Evolutionary conservation across 495 filamentous ascomycete genomes (phyloP).

Genomic region (Aspergillus ellipticus): DNA sequence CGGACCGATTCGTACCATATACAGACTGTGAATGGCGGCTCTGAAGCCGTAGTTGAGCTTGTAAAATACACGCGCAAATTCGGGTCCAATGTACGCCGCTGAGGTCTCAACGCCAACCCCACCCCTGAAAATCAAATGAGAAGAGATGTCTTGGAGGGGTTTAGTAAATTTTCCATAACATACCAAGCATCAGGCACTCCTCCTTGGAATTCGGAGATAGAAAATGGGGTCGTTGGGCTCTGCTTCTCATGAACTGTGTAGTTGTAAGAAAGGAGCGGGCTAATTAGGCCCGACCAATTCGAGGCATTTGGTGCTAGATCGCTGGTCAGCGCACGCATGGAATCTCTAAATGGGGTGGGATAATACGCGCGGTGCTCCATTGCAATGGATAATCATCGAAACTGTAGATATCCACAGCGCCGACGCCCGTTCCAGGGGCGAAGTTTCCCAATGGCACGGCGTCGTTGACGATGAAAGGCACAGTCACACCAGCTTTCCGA

Average conservation of each 20-base stretch:
- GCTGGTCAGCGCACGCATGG: slow-evolving; percentile 43
- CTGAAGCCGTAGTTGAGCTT: slow-evolving; percentile 34
- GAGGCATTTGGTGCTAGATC: slow-evolving; percentile 43
- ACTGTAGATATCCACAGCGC: slow-evolving; percentile 54
- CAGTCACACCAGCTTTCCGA: slow-evolving; percentile 44
- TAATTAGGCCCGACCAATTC: slow-evolving; percentile 39
- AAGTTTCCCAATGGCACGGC: slow-evolving; percentile 25
- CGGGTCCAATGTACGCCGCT: neutral
- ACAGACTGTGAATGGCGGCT: slow-evolving; percentile 41
- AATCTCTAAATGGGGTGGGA: no score
- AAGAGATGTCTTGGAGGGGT: no score
- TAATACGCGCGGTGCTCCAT: slow-evolving; percentile 33
- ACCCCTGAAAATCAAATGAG: slow-evolving; percentile 5
- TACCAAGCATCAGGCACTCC: slow-evolving; percentile 1
- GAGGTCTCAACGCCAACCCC: neutral
- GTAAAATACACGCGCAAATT: neutral
- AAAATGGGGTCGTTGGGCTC: neutral
- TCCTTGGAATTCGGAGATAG: slow-evolving; percentile 5
- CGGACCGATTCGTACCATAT: slow-evolving; percentile 3
- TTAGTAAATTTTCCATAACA: no score
- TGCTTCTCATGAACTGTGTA: neutral
- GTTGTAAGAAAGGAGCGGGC: neutral
- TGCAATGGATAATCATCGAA: slow-evolving; percentile 48
- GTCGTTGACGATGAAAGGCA: slow-evolving; percentile 51
- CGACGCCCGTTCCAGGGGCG: slow-evolving; percentile 12